phyloP scores from a whole-genome alignment of 2,329 filamentous ascomycete species.

The Microsporum audouinii region DNA sequence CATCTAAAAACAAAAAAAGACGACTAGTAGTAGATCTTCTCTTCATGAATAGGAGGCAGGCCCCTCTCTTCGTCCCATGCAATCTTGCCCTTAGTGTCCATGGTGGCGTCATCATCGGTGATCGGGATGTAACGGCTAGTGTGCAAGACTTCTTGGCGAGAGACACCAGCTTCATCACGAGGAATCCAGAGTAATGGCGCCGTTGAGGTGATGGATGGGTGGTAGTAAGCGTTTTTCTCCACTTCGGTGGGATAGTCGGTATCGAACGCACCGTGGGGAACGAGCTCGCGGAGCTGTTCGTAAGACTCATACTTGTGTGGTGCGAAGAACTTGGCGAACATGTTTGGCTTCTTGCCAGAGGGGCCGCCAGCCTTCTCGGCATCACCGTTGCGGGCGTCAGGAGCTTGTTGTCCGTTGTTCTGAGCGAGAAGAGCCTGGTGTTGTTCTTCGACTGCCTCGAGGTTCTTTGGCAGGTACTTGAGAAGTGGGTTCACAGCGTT shows the following conservation, averaged over 20 bases:
- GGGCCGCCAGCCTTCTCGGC: constrained; percentile 20
- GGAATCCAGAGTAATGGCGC: constrained; percentile 76
- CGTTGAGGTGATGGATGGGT: constrained; percentile 54
- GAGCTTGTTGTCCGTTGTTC: constrained; percentile 14
- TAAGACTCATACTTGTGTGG: constrained; percentile 70
- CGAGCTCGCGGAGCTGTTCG: constrained; percentile 53
- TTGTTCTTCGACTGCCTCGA: constrained; percentile 47
- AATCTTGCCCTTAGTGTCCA: constrained; percentile 60
- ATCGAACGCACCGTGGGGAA: constrained; percentile 47
- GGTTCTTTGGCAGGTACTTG: constrained; percentile 66
- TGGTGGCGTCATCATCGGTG: constrained; percentile 62
- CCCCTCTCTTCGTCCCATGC: constrained; percentile 47
- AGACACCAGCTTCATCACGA: constrained; percentile 60
- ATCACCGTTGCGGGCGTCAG: constrained; percentile 15
- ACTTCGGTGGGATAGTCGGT: constrained; percentile 51
- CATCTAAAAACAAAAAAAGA: not conserved
- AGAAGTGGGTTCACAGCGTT: constrained; percentile 64
- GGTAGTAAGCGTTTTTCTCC: constrained; percentile 59
- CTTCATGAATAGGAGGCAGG: constrained; percentile 48
- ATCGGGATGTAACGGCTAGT: constrained; percentile 62
- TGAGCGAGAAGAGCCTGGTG: constrained; percentile 16
- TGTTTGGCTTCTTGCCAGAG: constrained; percentile 21
- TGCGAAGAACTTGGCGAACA: constrained; percentile 51
- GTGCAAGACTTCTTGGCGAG: constrained; percentile 63
- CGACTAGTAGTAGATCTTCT: constrained; percentile 44